Conservation (phyloP, 2,329 filamentous ascomycete species). For the Fusarium haematococcum region DNA sequence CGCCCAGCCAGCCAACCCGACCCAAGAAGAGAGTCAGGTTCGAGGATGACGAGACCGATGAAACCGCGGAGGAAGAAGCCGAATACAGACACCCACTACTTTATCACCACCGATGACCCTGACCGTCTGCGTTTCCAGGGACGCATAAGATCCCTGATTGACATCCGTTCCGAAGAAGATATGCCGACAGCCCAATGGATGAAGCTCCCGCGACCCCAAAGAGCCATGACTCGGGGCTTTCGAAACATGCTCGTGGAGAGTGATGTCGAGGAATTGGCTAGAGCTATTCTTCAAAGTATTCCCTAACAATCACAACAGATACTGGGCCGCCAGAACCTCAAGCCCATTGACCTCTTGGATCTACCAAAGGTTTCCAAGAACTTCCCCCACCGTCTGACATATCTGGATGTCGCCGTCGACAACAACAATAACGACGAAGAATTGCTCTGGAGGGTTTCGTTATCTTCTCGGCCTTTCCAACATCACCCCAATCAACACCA, state of each 20-base stretch:
- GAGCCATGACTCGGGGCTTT: not conserved
- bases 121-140: not conserved
- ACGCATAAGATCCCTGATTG: not conserved
- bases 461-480: not conserved
- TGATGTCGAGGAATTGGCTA: not conserved
- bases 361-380: not conserved
- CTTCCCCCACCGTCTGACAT: not conserved
- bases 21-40: not conserved
- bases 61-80: not conserved
- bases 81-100: not conserved
- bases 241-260: not conserved
- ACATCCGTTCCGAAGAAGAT: not conserved
- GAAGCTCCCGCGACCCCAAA: not conserved
- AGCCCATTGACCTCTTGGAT: not conserved
- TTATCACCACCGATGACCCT: not conserved
- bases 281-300: fast-evolving
- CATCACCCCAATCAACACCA: not conserved
- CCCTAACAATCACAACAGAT: not conserved
- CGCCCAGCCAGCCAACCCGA: not conserved
- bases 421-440: not conserved
- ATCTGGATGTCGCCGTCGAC: not conserved
- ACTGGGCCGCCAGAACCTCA: not conserved
- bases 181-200: not conserved
- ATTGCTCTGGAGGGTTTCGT: not conserved
- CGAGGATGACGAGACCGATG: not conserved